Conservation (phyloP, 176 grass and related monocot species). For the Oryza meridionalis region DNA sequence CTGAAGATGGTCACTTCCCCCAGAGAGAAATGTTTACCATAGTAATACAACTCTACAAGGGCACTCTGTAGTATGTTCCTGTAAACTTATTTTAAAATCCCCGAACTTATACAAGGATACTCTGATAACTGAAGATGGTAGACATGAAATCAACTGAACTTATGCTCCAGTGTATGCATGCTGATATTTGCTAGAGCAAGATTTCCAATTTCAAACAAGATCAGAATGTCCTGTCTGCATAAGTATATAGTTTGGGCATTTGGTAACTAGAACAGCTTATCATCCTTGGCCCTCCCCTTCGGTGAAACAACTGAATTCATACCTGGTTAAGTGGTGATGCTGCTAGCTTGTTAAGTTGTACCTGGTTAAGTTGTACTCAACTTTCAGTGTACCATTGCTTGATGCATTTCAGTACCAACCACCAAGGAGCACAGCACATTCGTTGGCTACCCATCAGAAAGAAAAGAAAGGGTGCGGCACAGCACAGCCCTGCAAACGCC, state of each 20-base stretch:
- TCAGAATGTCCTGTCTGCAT: too few relatives aligned
- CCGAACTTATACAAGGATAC: too few relatives aligned
- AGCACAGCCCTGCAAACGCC: neutral
- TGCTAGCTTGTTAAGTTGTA: neutral
- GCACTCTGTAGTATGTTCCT: neutral
- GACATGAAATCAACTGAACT: too few relatives aligned
- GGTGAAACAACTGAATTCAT: too few relatives aligned
- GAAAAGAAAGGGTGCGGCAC: neutral
- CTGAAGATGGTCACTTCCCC: neutral
- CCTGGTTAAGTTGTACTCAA: neutral
- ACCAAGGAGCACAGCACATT: neutral
- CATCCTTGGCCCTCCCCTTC: too few relatives aligned
- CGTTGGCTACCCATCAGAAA: neutral
- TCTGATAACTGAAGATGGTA: too few relatives aligned
- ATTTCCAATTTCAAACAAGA: too few relatives aligned
- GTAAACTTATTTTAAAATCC: too few relatives aligned
- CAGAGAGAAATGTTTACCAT: neutral
- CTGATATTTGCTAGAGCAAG: too few relatives aligned
- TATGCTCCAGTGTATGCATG: too few relatives aligned
- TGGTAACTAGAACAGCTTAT: too few relatives aligned
- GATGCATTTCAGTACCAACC: neutral
- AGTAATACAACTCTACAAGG: neutral
- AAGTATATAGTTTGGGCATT: neutral
- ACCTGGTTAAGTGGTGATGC: too few relatives aligned
- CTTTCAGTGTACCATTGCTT: neutral